These are phyloP conservation scores for Ilex asprella DNA, from an alignment of 257 asterid species.

Conservation along the genomic window DNA sequence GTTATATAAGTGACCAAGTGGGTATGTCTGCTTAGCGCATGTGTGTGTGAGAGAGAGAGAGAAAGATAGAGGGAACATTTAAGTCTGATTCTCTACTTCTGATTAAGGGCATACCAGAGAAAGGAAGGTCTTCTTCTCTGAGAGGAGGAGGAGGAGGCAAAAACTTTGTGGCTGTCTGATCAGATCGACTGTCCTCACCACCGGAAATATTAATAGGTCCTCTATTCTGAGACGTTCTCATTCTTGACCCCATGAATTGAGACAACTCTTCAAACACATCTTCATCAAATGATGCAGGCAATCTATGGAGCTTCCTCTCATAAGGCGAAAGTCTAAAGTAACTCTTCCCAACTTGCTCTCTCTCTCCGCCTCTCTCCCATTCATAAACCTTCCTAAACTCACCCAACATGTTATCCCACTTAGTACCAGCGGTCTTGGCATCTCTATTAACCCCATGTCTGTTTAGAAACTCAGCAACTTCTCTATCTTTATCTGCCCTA, in stretches of 20 bases:
- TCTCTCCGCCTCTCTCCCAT: conserved; percentile 45
- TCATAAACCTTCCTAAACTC: conserved; percentile 46
- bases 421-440: conserved; percentile 47
- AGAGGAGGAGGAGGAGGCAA: conserved; percentile 25
- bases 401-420: conserved; percentile 51
- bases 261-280: conserved; percentile 45
- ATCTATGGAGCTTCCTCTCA: conserved; percentile 38
- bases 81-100: not conserved
- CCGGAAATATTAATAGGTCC: conserved; percentile 6
- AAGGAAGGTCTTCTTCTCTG: conserved; percentile 23
- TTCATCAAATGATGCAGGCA: conserved; percentile 52
- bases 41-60: too few species aligned
- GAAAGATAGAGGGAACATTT: too few species aligned
- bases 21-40: too few species aligned
- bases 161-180: conserved; percentile 7
- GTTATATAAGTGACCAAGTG: too few species aligned
- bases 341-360: conserved; percentile 38
- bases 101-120: conserved; percentile 14
- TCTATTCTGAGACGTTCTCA: conserved; percentile 25
- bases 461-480: conserved; percentile 37
- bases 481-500: conserved; percentile 40
- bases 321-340: conserved; percentile 41
- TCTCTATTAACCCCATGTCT: conserved; percentile 36
- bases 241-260: conserved; percentile 41
- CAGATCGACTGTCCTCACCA: conserved; percentile 20